These are phyloP conservation scores for Millerago galiae DNA, from an alignment of 805 yeast genomes.

Conservation along the genomic window DNA sequence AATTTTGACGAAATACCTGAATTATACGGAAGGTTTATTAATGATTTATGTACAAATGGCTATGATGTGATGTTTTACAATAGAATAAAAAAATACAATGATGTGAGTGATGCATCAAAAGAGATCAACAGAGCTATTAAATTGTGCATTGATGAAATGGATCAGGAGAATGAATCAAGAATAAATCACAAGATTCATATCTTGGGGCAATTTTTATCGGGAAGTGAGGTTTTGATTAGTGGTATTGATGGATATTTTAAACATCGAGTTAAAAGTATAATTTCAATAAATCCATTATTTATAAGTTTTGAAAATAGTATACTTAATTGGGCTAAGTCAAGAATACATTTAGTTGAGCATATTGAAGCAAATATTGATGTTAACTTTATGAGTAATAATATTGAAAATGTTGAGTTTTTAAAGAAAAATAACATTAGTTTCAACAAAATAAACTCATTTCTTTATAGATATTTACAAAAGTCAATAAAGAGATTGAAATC, in stretches of 20 bases:
- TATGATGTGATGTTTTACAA: slow-evolving; percentile 15
- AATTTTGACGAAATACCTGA: slow-evolving; percentile 16
- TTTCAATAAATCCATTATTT: slow-evolving; percentile 16
- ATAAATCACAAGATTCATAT: slow-evolving; percentile 9
- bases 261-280: slow-evolving; percentile 12
- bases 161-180: slow-evolving; percentile 1
- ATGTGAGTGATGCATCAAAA: slow-evolving; percentile 9
- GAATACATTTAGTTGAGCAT: not conserved
- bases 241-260: slow-evolving; percentile 15
- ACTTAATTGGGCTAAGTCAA: not conserved
- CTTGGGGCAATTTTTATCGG: slow-evolving; percentile 14
- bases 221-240: slow-evolving; percentile 12
- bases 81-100: slow-evolving; percentile 7
- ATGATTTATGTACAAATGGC: slow-evolving; percentile 11
- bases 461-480: slow-evolving; percentile 1
- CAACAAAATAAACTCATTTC: slow-evolving; percentile 2
- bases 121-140: slow-evolving; percentile 15
- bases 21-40: slow-evolving; percentile 13
- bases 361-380: not conserved
- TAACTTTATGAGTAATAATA: not conserved
- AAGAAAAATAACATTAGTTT: not conserved
- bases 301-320: not conserved
- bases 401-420: not conserved
- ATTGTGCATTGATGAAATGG: slow-evolving; percentile 16
- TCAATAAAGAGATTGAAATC: slow-evolving; percentile 1